Base-by-base conservation (phyloP, 2,329 filamentous ascomycete genomes). In the Calonectria pseudoturangicola region DNA sequence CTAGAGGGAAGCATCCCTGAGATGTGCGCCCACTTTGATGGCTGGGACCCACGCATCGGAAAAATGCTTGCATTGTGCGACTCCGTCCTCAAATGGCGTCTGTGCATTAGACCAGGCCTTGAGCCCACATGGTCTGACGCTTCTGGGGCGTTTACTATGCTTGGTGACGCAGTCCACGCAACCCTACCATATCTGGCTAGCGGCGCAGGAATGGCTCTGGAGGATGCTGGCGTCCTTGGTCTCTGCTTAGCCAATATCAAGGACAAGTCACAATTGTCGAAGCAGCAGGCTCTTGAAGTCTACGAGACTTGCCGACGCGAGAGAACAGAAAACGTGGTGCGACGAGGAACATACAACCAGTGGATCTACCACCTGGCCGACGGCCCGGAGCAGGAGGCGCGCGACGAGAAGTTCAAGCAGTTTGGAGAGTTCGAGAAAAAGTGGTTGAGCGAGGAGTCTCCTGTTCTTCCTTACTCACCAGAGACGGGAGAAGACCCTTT, bases 121-220 rank as follows among this genome's bases (percentile, higher is more conserved):
- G 82, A 83, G n/a, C 81, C 82, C 7, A 79, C 80, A 1, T 93
- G 92, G 91, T 89, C 86, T 0, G 88, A 92, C 74, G 82, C 87
- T 0, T 88, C 86, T 0, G 90, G 87, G 0, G 83, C 88, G 0
- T 91, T 92, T 76, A 88, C 89, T 0, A 86, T 93, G 77, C 84
- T 93, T 0, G 92, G 92, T 0, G 92, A 93, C 76, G 89, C 91
- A 0, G 90, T 91, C 2, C 91, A 93, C 73, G 91, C 92, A 0
- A 93, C 90, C 0, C 84, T 93, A 0, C 92, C 92, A 0, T 93
- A 93, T 77, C 84, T 92, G 0, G 89, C 90, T 2, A 80, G 72
- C 41, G 86, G 89, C 2, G 90, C 90, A 0, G 90, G 90, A 2
- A 92, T 92, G 90, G 87, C 88, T 4, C 84, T 92, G 1, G 91